Evolutionary conservation across 768 basidiomycete species (phyloP).

Genomic region (Leucocoprinus leucothites): DNA sequence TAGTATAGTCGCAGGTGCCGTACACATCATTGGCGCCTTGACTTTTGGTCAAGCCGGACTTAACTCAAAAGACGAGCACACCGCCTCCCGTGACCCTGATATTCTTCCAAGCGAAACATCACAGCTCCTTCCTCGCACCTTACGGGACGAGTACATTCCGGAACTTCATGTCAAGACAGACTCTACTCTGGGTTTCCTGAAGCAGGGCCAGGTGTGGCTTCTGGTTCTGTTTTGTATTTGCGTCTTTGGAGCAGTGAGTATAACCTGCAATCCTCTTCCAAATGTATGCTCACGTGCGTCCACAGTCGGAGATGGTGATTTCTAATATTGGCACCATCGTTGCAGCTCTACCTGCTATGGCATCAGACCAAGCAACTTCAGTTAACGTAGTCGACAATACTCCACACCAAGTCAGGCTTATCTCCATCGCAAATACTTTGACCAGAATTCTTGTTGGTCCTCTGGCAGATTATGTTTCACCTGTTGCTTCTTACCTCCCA

Average conservation of each 20-base stretch:
- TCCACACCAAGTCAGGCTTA: conserved; percentile 62
- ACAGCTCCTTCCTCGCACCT: conserved; percentile 21
- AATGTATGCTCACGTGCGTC: neutral
- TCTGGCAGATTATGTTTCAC: conserved; percentile 71
- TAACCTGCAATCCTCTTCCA: neutral
- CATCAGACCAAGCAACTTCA: conserved; percentile 9
- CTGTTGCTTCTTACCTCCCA: conserved; percentile 45
- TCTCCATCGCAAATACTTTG: conserved; percentile 70
- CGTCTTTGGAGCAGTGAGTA: conserved; percentile 67
- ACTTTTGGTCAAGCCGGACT: conserved; percentile 13
- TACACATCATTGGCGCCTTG: conserved; percentile 55
- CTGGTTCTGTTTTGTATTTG: conserved; percentile 49
- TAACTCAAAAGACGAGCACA: conserved; percentile 4
- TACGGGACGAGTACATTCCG: conserved; percentile 4
- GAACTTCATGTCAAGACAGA: conserved; percentile 11
- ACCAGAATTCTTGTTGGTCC: conserved; percentile 67
- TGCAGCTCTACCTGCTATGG: conserved; percentile 50
- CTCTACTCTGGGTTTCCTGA: conserved; percentile 41
- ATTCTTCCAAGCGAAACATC: conserved; percentile 28
- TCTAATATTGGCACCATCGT: conserved; percentile 80
- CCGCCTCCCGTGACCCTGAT: neutral
- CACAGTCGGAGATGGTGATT: conserved; percentile 76
- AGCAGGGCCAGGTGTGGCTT: conserved; percentile 61
- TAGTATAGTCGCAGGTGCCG: conserved; percentile 46
- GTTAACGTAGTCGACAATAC: conserved; percentile 30